A percentile compares a stretch with the other conserved stretches of the same genome.
phyloP scores from a whole-genome alignment of 2,329 filamentous ascomycete species.

The Tolypocladium tropicale region DNA sequence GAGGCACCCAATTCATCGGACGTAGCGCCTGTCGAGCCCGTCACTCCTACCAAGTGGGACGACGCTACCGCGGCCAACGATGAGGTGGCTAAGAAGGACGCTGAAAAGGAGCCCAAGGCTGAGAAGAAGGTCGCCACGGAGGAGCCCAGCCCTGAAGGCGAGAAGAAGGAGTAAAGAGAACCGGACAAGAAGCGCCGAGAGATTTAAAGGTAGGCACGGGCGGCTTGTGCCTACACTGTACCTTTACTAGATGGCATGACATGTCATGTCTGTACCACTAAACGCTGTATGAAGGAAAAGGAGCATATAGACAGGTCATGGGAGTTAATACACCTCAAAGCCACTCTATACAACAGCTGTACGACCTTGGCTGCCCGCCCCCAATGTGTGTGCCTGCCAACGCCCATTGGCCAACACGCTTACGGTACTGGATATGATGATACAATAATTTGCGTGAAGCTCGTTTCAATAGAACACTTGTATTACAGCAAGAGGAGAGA shows the following conservation, averaged over 20 bases:
- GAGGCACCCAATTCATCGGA: conserved; percentile 6
- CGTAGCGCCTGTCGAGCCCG: conserved; percentile 2
- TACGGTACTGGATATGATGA: too few relatives aligned
- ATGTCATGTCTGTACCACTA: conserved; percentile 5
- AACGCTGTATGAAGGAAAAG: conserved; percentile 1
- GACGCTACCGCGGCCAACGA: conserved; percentile 20
- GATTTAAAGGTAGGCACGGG: neutral
- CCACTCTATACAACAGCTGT: neutral
- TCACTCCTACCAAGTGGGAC: conserved; percentile 10
- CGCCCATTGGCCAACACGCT: too few relatives aligned
- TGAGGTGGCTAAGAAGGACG: conserved; percentile 9
- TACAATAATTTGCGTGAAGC: neutral
- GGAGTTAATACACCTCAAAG: conserved; percentile 2
- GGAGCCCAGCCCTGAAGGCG: conserved; percentile 2
- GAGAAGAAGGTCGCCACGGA: conserved; percentile 6
- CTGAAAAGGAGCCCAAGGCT: conserved; percentile 5
- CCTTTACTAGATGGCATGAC: neutral
- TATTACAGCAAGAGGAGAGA: conserved; percentile 1
- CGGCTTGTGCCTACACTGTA: conserved; percentile 4
- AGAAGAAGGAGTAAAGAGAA: conserved; percentile 2
- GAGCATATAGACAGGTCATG: neutral
- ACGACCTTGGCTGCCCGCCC: neutral
- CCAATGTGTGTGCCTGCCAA: neutral
- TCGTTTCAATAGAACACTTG: too few relatives aligned
- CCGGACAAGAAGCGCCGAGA: neutral